Base-by-base conservation (phyloP, 2,329 filamentous ascomycete species). In the Hypoxylon sp. region DNA sequence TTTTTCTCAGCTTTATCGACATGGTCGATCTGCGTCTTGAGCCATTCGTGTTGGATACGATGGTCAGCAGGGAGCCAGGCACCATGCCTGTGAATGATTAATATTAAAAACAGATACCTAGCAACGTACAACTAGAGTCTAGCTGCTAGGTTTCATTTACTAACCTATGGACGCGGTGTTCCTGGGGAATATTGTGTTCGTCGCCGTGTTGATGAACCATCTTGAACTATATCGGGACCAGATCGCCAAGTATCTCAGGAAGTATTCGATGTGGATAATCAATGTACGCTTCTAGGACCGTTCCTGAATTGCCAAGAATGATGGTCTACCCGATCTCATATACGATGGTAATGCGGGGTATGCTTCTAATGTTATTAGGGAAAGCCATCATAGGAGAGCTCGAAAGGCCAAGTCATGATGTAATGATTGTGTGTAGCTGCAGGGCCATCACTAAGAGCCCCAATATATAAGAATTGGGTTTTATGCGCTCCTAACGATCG, bases 61-160 rank as follows among this genome's bases (percentile, higher is more conserved):
- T 89, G 85, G 78, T 92, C 88, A 2, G 86, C 80, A 2, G 89
- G 89, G 29, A 92, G 84, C 90, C 90, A 92, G 50, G 70, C 65
- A 10, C 74, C 75, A 78, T 73, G 68, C 22, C 75, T 74, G 86
- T 88, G 52, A 33, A 55, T 2, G 8, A 51, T 47, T 54, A 48
- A 33, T 31, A 56, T 14, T 44, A 10, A 14, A 14, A 29, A 48
- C 11, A 24, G 13, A 11, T 19, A 14, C 13, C 11, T 22, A 44
- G 42, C 14, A 55, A n/a, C 10, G 5, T 14, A 55, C 35, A 54
- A 13, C 26, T 57, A 8, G 19, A 35, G 5, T 24, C 6, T n/a
- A 17, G 31, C 52, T 31, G 51, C 55, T 70, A 14, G 65, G 52
- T 1, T 39, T 39, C n/a, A 19, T 19, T 11, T 19, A 56, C 81